Evolutionary conservation across 2,329 filamentous ascomycete species (phyloP).

Genomic region (Cladophialophora chaetospira): DNA sequence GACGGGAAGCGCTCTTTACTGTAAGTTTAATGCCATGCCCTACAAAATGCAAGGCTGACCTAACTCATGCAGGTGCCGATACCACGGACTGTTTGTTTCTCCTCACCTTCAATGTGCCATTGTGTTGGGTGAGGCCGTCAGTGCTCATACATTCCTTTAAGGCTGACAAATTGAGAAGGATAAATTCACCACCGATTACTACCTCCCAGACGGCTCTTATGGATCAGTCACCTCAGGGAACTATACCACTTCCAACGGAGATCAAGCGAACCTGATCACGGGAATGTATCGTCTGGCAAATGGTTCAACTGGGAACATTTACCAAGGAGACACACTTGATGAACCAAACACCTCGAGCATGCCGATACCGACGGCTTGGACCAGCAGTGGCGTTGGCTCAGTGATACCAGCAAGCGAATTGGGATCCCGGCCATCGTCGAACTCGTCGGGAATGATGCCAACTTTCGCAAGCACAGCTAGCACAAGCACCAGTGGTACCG

Average conservation of each 20-base stretch:
- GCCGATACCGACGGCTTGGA: slow-evolving; percentile 49
- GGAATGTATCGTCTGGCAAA: slow-evolving; percentile 47
- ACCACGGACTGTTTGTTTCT: slow-evolving; percentile 48
- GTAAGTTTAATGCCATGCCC: slow-evolving; percentile 13
- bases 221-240: slow-evolving; percentile 49
- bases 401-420: slow-evolving; percentile 50
- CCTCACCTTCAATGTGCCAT: slow-evolving; percentile 45
- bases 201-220: slow-evolving; percentile 50
- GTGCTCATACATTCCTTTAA: background rate
- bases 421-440: slow-evolving; percentile 35
- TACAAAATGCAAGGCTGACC: background rate
- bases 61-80: slow-evolving; percentile 32
- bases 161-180: slow-evolving; percentile 37
- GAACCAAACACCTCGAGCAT: slow-evolving; percentile 50
- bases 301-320: slow-evolving; percentile 49
- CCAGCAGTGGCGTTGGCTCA: slow-evolving; percentile 48
- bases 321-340: slow-evolving; percentile 38
- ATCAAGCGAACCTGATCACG: slow-evolving; percentile 47
- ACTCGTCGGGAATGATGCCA: slow-evolving; percentile 10
- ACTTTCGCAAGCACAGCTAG: background rate
- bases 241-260: slow-evolving; percentile 43
- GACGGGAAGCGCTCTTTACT: slow-evolving; percentile 29
- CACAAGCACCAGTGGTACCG: background rate
- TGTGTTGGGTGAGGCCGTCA: slow-evolving; percentile 46
- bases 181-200: slow-evolving; percentile 55